Evolutionary conservation across 208 protist genomes (phyloP).

Genomic region (Trypanosomatidae sp.): DNA sequence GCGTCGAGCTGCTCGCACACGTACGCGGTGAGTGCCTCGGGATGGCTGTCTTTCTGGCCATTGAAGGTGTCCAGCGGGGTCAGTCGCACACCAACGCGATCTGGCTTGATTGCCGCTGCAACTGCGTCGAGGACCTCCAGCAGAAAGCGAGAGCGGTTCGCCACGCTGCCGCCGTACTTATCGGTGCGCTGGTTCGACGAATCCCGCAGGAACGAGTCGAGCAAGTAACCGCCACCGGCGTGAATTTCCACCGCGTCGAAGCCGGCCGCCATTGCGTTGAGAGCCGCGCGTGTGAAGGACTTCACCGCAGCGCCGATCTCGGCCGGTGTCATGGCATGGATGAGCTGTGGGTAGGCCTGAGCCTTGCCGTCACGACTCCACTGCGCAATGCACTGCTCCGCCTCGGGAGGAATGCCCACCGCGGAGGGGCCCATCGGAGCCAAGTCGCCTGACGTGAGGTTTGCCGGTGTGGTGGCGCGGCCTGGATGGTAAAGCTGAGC

Average conservation of each 20-base stretch:
- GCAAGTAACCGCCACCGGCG: conserved; percentile 88
- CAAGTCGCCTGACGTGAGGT: conserved; percentile 17
- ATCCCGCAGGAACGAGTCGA: conserved; percentile 76
- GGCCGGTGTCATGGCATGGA: conserved; percentile 44
- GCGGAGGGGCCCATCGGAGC: conserved; percentile 15
- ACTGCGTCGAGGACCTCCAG: conserved; percentile 77
- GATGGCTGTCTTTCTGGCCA: conserved; percentile 30
- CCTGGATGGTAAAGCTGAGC: conserved; percentile 56
- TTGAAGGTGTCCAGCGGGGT: conserved; percentile 58
- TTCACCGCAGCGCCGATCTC: conserved; percentile 63
- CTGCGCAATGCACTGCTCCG: conserved; percentile 14
- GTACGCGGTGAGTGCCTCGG: conserved; percentile 45
- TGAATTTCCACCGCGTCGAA: conserved; percentile 94
- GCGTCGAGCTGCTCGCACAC: conserved; percentile 52
- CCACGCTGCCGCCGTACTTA: conserved; percentile 86
- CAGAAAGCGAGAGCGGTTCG: conserved; percentile 68
- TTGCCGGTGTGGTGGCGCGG: conserved; percentile 30
- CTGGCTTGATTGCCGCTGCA: conserved; percentile 26
- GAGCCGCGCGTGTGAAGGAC: conserved; percentile 64
- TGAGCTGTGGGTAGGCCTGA: conserved; percentile 15
- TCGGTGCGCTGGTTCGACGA: conserved; percentile 77
- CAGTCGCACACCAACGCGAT: conserved; percentile 59
- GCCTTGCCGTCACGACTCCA: conserved; percentile 28
- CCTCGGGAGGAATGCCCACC: conserved; percentile 3
- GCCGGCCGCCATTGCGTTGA: conserved; percentile 61